Evolutionary conservation across 768 basidiomycete species (phyloP).

Genomic region (Lentinula raphanica): DNA sequence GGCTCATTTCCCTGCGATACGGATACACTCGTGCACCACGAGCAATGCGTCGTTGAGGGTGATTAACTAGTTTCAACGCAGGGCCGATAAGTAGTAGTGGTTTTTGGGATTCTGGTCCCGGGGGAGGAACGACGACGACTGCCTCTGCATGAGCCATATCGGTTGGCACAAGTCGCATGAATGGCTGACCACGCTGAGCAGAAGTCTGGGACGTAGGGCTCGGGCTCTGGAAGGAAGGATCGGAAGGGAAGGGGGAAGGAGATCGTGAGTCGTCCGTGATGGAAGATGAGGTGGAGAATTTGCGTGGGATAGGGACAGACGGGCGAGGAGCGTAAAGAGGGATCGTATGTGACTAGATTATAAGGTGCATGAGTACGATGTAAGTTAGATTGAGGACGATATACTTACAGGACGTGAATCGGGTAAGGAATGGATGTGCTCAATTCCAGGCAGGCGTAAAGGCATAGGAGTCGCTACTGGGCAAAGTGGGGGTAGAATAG

Average conservation of each 20-base stretch:
- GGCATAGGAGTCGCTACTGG: conserved; percentile 22
- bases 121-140: conserved; percentile 38
- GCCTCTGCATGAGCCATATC: conserved; percentile 50
- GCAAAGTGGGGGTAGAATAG: conserved; percentile 34
- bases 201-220: conserved; percentile 2
- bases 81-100: conserved; percentile 47
- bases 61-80: conserved; percentile 41
- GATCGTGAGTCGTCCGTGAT: conserved; percentile 30
- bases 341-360: conserved; percentile 2
- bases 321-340: not conserved
- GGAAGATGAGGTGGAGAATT: conserved; percentile 34
- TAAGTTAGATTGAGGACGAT: no score
- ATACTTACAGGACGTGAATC: conserved; percentile 1
- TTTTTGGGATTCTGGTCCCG: conserved; percentile 17
- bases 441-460: conserved; percentile 3
- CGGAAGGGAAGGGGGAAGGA: conserved; percentile 27
- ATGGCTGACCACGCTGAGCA: conserved; percentile 9
- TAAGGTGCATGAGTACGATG: no score
- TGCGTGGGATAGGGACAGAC: conserved; percentile 15
- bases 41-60: conserved; percentile 32
- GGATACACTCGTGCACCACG: conserved; percentile 51
- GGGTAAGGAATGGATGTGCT: conserved; percentile 5
- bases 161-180: conserved; percentile 43
- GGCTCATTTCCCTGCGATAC: conserved; percentile 32
- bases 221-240: conserved; percentile 16